phyloP scores from a whole-genome alignment of 352 stramenopile species.

The Phytophthora citricola region DNA sequence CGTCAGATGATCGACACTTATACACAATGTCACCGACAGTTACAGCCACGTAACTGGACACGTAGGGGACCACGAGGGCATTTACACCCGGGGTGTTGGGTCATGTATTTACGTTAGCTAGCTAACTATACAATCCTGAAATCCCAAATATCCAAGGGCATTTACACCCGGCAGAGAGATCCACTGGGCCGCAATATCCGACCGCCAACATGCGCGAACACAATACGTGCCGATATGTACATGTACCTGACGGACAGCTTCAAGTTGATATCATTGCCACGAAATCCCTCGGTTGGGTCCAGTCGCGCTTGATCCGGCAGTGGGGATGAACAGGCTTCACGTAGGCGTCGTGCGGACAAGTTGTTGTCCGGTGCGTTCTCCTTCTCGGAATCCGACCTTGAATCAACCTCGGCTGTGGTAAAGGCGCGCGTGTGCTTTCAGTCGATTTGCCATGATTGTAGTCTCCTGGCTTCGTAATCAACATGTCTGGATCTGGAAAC shows the following conservation, averaged over 20 bases:
- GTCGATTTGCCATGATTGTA: too few species aligned
- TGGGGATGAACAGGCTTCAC: conserved; percentile 34
- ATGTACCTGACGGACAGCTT: conserved; percentile 62
- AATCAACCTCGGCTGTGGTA: too few species aligned
- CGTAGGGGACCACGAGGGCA: conserved; percentile 65
- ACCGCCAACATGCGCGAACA: conserved; percentile 48
- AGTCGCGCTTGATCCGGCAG: conserved; percentile 14
- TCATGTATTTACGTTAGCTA: too few species aligned
- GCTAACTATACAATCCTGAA: too few species aligned
- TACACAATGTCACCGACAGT: conserved; percentile 80
- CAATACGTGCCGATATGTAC: conserved; percentile 62
- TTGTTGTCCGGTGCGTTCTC: conserved; percentile 6
- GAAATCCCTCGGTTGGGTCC: conserved; percentile 36
- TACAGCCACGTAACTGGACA: conserved; percentile 81
- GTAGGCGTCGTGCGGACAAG: conserved; percentile 39
- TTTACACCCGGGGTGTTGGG: conserved; percentile 82
- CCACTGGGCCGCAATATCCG: conserved; percentile 48
- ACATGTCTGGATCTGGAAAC: too few species aligned
- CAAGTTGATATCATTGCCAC: conserved; percentile 49
- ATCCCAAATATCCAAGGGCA: too few species aligned
- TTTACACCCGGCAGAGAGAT: conserved; percentile 79
- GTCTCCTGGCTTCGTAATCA: too few species aligned
- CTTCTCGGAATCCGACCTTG: neutral
- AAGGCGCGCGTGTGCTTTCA: too few species aligned
- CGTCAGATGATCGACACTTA: conserved; percentile 66